phyloP scores from a whole-genome alignment of 306 rosid species.

The Cicer bijugum region DNA sequence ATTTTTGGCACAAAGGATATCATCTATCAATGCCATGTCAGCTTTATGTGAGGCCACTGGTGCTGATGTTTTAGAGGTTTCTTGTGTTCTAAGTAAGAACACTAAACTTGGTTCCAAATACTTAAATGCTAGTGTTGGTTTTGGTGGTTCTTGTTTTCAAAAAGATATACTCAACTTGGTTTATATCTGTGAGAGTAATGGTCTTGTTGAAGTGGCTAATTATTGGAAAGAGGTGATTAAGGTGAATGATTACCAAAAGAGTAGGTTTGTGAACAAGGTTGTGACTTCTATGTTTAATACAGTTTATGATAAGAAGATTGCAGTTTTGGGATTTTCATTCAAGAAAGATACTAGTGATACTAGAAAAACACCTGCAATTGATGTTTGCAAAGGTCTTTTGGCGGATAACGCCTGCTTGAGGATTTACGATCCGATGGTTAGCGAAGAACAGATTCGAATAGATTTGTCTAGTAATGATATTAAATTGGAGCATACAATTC shows the following conservation, averaged over 20 bases:
- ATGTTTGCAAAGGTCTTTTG: slow-evolving; percentile 80
- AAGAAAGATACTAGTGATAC: slow-evolving; percentile 87
- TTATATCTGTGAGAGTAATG: slow-evolving; percentile 81
- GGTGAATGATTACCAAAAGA: slow-evolving; percentile 87
- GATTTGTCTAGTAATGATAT: slow-evolving; percentile 59
- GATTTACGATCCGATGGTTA: slow-evolving; percentile 71
- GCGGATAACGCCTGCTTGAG: slow-evolving; percentile 70
- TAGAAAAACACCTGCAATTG: slow-evolving; percentile 82
- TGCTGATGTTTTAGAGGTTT: slow-evolving; percentile 72
- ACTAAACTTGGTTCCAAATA: slow-evolving; percentile 71
- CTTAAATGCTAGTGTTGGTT: slow-evolving; percentile 78
- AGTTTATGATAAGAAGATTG: slow-evolving; percentile 77
- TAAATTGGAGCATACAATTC: slow-evolving; percentile 71
- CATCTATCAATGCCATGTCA: slow-evolving; percentile 83
- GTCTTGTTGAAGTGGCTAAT: slow-evolving; percentile 70
- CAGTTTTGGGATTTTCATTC: slow-evolving; percentile 78
- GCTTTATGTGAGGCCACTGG: slow-evolving; percentile 90
- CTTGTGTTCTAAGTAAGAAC: slow-evolving; percentile 73
- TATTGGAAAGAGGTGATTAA: slow-evolving; percentile 82
- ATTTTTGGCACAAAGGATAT: slow-evolving; percentile 80
- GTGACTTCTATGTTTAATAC: slow-evolving; percentile 87
- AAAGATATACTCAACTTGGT: slow-evolving; percentile 83
- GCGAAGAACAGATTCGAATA: slow-evolving; percentile 65
- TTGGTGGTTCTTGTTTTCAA: slow-evolving; percentile 90
- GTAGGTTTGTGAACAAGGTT: slow-evolving; percentile 69